Conservation (phyloP, 352 stramenopile genomes). For the Phytophthora podocarpi region DNA sequence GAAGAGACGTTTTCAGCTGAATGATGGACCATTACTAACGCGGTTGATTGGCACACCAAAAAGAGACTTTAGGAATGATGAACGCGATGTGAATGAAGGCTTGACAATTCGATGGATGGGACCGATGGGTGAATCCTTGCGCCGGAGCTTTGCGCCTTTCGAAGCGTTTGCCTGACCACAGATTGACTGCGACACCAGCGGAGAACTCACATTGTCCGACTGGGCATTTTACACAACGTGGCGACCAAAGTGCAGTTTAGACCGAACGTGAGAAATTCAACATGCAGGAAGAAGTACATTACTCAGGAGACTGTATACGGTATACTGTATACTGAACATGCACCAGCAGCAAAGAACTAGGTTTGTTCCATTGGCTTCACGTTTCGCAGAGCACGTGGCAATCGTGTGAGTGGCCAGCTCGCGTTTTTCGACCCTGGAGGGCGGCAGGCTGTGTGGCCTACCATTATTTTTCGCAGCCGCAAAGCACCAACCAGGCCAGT, state of each 20-base stretch:
- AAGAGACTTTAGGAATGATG: slow-evolving; percentile 14
- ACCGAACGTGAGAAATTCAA: too few relatives aligned
- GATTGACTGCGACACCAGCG: slow-evolving; percentile 13
- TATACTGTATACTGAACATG: too few relatives aligned
- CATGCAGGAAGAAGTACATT: too few relatives aligned
- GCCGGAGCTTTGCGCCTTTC: neutral
- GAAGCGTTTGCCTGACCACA: slow-evolving; percentile 11
- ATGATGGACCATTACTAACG: slow-evolving; percentile 10
- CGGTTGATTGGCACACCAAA: slow-evolving; percentile 10
- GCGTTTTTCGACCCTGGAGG: too few relatives aligned
- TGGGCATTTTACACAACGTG: slow-evolving; percentile 1
- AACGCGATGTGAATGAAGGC: slow-evolving; percentile 24
- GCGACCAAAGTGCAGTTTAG: slow-evolving; percentile 7
- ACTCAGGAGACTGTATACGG: too few relatives aligned
- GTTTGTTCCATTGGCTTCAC: slow-evolving; percentile 8
- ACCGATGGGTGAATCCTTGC: slow-evolving; percentile 8
- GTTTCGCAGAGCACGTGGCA: neutral
- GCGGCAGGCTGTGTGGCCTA: neutral
- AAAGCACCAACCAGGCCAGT: too few relatives aligned
- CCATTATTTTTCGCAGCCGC: neutral
- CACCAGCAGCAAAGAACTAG: too few relatives aligned
- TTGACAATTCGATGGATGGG: slow-evolving; percentile 4
- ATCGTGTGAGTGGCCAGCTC: too few relatives aligned
- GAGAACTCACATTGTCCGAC: neutral
- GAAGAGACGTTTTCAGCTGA: slow-evolving; percentile 1